phyloP scores from a whole-genome alignment of 345 rosid genomes.

The Populus simonii region DNA sequence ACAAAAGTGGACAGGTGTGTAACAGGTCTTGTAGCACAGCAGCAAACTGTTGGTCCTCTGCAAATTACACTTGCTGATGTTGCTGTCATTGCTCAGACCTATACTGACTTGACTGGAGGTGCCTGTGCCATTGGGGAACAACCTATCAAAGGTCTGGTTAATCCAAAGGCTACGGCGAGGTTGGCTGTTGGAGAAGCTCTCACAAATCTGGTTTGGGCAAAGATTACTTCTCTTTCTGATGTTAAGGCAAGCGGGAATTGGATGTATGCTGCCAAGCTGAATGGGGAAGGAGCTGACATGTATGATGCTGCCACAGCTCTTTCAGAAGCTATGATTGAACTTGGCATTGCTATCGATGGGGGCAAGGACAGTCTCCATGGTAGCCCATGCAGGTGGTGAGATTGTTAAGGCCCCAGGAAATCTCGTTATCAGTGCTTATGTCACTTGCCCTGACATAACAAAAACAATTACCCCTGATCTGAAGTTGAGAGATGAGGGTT shows the following conservation, averaged over 20 bases:
- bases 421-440: slow-evolving; percentile 84
- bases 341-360: slow-evolving; percentile 94
- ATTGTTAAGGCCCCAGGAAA: slow-evolving; percentile 95
- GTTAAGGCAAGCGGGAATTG: slow-evolving; percentile 96
- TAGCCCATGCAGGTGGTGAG: slow-evolving; percentile 75
- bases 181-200: slow-evolving; percentile 91
- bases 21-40: slow-evolving; percentile 96
- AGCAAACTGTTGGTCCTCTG: slow-evolving; percentile 94
- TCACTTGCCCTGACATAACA: slow-evolving; percentile 82
- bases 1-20: slow-evolving; percentile 95
- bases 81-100: slow-evolving; percentile 91
- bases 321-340: slow-evolving; percentile 83
- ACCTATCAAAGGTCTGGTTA: slow-evolving; percentile 77
- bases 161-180: slow-evolving; percentile 97
- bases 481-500: slow-evolving; percentile 69
- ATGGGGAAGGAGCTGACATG: slow-evolving; percentile 94
- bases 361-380: slow-evolving; percentile 98
- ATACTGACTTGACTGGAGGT: slow-evolving; percentile 72
- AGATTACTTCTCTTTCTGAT: slow-evolving; percentile 79
- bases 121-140: slow-evolving; percentile 95
- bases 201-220: slow-evolving; percentile 92
- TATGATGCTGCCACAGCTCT: slow-evolving; percentile 86
- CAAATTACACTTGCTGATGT: slow-evolving; percentile 92
- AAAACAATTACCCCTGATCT: slow-evolving; percentile 87
- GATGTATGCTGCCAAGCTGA: slow-evolving; percentile 98